These are phyloP conservation scores for Tremellales sp. DNA, from an alignment of 1,284 basidiomycete genomes.

Conservation along the genomic window DNA sequence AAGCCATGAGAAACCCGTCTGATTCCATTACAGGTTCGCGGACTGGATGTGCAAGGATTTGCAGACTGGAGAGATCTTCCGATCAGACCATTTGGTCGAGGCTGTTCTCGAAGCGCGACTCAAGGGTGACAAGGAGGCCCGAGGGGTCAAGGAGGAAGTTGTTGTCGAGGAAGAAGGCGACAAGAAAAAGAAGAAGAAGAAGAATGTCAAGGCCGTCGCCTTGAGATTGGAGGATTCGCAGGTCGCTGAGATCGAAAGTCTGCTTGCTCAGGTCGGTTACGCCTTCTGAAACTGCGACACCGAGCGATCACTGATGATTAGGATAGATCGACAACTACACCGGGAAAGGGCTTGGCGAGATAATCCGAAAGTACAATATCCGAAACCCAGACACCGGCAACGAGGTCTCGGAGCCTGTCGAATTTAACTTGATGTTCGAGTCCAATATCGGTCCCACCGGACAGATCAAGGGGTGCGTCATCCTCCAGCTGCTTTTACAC, in stretches of 20 bases:
- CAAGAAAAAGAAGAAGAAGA: conserved; percentile 79
- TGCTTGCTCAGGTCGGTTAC: conserved; percentile 73
- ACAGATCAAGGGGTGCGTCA: conserved; percentile 79
- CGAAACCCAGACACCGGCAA: conserved; percentile 90
- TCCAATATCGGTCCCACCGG: conserved; percentile 97
- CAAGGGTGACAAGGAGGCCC: conserved; percentile 88
- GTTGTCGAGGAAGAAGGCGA: conserved; percentile 61
- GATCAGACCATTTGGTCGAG: conserved; percentile 96
- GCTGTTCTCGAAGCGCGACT: conserved; percentile 85
- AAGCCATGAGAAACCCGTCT: not conserved
- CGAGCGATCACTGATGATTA: conserved; percentile 3
- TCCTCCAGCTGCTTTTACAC: not conserved
- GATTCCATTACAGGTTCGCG: conserved; percentile 58
- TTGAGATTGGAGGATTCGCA: conserved; percentile 74
- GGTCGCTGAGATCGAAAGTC: conserved; percentile 72
- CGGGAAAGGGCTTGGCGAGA: conserved; percentile 80
- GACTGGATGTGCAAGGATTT: conserved; percentile 99
- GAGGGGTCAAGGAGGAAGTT: conserved; percentile 59
- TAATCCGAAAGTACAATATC: conserved; percentile 80
- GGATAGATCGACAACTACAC: conserved; percentile 89
- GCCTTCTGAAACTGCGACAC: not conserved
- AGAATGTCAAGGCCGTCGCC: conserved; percentile 67
- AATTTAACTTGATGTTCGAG: conserved; percentile 99
- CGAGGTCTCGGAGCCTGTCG: conserved; percentile 84
- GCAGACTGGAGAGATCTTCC: conserved; percentile 91